phyloP scores from a whole-genome alignment of 495 filamentous ascomycete genomes.

The Pyronema domesticum region DNA sequence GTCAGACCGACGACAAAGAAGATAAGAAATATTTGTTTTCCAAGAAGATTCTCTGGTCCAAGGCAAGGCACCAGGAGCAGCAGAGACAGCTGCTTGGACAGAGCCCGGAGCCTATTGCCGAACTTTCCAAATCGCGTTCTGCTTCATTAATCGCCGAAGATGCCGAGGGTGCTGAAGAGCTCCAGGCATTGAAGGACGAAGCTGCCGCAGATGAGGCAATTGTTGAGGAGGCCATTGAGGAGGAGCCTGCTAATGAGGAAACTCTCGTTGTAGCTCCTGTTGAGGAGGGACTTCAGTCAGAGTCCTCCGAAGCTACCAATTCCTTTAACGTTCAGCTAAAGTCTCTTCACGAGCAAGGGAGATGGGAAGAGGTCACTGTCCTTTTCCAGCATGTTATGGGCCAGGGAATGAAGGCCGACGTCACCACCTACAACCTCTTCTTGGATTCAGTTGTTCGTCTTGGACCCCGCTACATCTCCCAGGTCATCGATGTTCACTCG shows the following conservation, averaged over 20 bases:
- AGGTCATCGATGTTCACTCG: constrained; percentile 84
- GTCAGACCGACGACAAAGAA: constrained; percentile 15
- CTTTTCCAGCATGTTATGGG: constrained; percentile 74
- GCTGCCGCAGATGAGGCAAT: constrained; percentile 7
- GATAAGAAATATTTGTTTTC: constrained; percentile 24
- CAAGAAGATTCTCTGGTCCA: constrained; percentile 25
- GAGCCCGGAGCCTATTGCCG: constrained; percentile 5
- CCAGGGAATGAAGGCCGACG: constrained; percentile 57
- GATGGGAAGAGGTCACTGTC: constrained; percentile 70
- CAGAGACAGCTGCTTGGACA: constrained; percentile 14
- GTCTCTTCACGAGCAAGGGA: constrained; percentile 45
- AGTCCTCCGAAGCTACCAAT: constrained; percentile 29
- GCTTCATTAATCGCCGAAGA: constrained; percentile 5
- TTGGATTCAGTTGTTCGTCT: constrained; percentile 51
- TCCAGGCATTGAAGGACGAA: background rate
- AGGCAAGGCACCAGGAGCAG: constrained; percentile 24
- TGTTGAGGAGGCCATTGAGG: constrained; percentile 29
- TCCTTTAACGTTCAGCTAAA: constrained; percentile 56
- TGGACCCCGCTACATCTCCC: constrained; percentile 31
- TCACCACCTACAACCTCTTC: constrained; percentile 76
- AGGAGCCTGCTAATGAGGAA: constrained; percentile 21
- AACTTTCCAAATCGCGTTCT: constrained; percentile 14
- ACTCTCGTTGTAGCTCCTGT: constrained; percentile 27
- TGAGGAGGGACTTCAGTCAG: constrained; percentile 8
- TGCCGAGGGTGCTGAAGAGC: constrained; percentile 4